Conservation (phyloP, 345 rosid genomes). For the Clarkia xantiana region DNA sequence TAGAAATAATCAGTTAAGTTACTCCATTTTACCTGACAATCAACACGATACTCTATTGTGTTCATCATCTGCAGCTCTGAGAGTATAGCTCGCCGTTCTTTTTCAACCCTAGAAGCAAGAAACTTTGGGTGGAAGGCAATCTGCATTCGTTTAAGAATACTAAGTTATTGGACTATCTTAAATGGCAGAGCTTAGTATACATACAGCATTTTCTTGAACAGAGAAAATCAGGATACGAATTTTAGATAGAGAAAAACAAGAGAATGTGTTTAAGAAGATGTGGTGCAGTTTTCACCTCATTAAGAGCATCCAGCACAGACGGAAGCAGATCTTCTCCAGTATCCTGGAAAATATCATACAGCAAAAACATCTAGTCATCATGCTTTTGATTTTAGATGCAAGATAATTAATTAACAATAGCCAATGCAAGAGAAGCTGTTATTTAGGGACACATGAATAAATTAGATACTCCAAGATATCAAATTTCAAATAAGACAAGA, state of each 20-base stretch:
- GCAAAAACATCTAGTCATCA: constrained; percentile 3
- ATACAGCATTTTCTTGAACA: background rate
- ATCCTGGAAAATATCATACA: constrained; percentile 30
- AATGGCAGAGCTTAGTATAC: background rate
- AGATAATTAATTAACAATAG: background rate
- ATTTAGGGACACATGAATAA: background rate
- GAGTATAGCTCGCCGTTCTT: constrained; percentile 95
- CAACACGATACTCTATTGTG: constrained; percentile 97
- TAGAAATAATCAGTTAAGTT: background rate
- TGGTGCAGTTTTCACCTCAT: constrained; percentile 42
- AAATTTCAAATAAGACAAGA: too few relatives aligned
- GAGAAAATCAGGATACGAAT: too few relatives aligned
- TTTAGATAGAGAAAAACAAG: too few relatives aligned
- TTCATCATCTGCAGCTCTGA: constrained; percentile 99
- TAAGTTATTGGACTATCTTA: background rate
- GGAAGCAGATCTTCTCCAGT: constrained; percentile 71
- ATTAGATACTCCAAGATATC: too few relatives aligned
- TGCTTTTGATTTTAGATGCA: background rate
- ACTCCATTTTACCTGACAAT: constrained; percentile 66
- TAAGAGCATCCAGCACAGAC: constrained; percentile 80
- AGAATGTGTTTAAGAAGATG: too few relatives aligned
- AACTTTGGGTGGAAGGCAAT: constrained; percentile 93
- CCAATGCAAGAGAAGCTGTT: background rate
- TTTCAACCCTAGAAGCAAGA: constrained; percentile 90
- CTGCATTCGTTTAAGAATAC: constrained; percentile 23